Base-by-base conservation (phyloP, 2,329 filamentous ascomycete genomes). In the Aspergillus pseudoglaucus region DNA sequence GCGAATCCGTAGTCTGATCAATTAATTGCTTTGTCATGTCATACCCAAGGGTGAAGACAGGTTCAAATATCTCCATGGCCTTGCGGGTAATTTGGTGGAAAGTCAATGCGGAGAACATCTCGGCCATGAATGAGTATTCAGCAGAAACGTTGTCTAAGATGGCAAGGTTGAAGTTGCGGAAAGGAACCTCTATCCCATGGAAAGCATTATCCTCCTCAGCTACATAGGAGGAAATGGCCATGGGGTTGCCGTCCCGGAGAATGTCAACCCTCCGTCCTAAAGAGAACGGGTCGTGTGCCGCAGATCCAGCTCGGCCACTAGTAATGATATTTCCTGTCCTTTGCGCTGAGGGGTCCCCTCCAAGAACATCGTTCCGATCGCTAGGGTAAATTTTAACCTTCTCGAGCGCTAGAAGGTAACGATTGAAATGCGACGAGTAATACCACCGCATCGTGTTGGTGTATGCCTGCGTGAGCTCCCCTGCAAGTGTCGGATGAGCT, bases 401-500 rank as follows among this genome's bases (percentile, higher is more conserved):
- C 47, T 86, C 84, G 5, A 98, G 75, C 0, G 93, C 84, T 58
- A 84, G 83, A 54, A 87, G 83, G 66, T 98, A 98, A 30, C 91
- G 84, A 3, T 81, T 83, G 63, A 98, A 98, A 65, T 96, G 88
- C 55, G 87, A 93, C 46, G 86, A 72, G 64, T 97, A 97, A 63
- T 98, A 98, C 93, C 93, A 98, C 46, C 90, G 83, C 89, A 98
- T 98, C 0, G 94, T 98, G 66, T 96, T 95, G 73, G 94, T 85
- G 62, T 98, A 98, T 3, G 94, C 93, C 64, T 89, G 86, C 7
- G 84, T 84, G 55, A 98, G 95, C 67, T 98, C 88, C 46, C 90
- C 85, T 7, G 88, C 89, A 5, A 98, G 80, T n/a, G 81, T 77
- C 1, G 86, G 75, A 59, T 97, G 90, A 55, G 91, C 86, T 57